Evolutionary conservation across 2,329 filamentous ascomycete genomes (phyloP), one percentile per base, ranked within the genome.

Genomic region (Apiospora rasikravindrae): DNA sequence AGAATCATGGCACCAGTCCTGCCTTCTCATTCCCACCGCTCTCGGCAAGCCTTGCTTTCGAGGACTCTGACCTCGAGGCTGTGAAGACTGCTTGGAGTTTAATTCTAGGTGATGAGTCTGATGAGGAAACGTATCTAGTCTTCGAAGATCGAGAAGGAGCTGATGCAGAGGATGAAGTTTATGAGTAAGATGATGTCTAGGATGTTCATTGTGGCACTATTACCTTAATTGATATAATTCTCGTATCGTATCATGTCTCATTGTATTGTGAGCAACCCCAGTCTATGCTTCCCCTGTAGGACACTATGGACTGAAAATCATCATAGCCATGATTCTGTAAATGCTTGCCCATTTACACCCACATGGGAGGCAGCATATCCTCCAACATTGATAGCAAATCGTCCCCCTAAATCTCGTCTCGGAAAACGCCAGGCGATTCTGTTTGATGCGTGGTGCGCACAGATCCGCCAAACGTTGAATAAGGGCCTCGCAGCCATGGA

Each of bases 71-170:
- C 1, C 82, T 98, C 13, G 88, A 90, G 8, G 82, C 89, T 37
- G 93, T 98, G 1, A 89, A 89, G 73, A 81, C 88, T 13, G 90
- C 91, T 8, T 98, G 95, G 95, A 85, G 88, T 73, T 83, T 85
- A 68, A 86, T 95, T 4, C 84, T 89, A 75, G 88, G 87, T 13
- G 82, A 84, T 1, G 86, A 87, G 5, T 83, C 81, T 1, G 84
- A 84, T 24, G 84, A 85, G 24, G 83, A 84, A 24, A 82, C 88
- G 64, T 98, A 96, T 77, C 91, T 98, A 88, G 85, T 88, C 26
- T 98, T 98, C 80, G 88, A 92, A 68, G 93, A 96, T 73, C 88
- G 94, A 33, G 91, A 95, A 78, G 87, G 86, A 19, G 84, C 83
- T 73, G 88, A 88, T 44, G 90, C 78, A 47, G 75, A 93, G 71